phyloP scores from a whole-genome alignment of 164 flowering plant genomes.

The Vitis labrusca region DNA sequence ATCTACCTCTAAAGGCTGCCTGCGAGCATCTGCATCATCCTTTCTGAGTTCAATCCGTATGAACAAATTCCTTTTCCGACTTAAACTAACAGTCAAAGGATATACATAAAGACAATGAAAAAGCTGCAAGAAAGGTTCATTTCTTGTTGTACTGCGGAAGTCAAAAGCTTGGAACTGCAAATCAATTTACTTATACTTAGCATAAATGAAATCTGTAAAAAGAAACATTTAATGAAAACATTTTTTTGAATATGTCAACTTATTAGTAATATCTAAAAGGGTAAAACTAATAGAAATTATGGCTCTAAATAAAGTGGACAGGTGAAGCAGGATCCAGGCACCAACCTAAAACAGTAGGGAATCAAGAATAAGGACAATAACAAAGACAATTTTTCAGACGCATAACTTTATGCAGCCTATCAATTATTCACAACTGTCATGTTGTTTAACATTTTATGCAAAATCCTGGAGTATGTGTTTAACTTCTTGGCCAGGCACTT shows the following conservation, averaged over 20 bases:
- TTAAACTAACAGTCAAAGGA: slow-evolving; percentile 82
- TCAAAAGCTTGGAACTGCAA: slow-evolving; percentile 93
- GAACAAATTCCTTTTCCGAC: slow-evolving; percentile 92
- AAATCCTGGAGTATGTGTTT: no score
- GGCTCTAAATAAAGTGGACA: not conserved
- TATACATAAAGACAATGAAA: slow-evolving; percentile 90
- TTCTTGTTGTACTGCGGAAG: slow-evolving; percentile 83
- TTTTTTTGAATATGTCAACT: not conserved
- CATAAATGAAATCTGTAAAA: not conserved
- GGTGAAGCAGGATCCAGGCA: not conserved
- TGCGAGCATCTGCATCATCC: slow-evolving; percentile 82
- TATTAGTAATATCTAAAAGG: not conserved
- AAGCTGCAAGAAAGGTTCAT: slow-evolving; percentile 94
- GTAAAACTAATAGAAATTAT: not conserved
- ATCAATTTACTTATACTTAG: slow-evolving; percentile 15
- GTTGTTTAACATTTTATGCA: no score
- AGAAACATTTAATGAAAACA: not conserved
- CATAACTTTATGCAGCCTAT: not conserved
- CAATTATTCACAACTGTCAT: no score
- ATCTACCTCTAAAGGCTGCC: slow-evolving; percentile 85
- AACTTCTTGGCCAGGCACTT: no score
- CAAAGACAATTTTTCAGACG: not conserved
- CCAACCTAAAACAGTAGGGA: not conserved
- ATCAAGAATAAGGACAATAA: not conserved
- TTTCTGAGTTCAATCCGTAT: slow-evolving; percentile 83